Evolutionary conservation across 768 basidiomycete species (phyloP).

Genomic region (Pisolithus microcarpus): DNA sequence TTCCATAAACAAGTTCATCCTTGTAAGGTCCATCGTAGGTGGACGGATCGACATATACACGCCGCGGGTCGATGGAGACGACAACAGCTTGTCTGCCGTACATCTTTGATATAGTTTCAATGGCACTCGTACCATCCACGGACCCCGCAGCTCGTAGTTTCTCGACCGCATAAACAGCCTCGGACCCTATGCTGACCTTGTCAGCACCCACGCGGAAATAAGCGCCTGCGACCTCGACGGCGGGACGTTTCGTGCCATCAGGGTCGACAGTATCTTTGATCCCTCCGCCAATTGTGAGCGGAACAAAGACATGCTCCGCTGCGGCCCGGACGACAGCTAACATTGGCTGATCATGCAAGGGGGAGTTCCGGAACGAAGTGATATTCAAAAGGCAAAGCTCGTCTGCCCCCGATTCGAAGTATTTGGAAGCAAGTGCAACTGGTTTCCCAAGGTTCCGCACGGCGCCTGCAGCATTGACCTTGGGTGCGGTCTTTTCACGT

Average conservation of each 20-base stretch:
- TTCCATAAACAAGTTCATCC: constrained; percentile 49
- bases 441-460: constrained; percentile 98
- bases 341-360: constrained; percentile 96
- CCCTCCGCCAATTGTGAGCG: constrained; percentile 97
- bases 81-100: constrained; percentile 98
- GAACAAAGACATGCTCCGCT: constrained; percentile 87
- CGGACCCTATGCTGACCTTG: constrained; percentile 96
- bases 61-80: constrained; percentile 89
- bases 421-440: constrained; percentile 79
- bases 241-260: constrained; percentile 80
- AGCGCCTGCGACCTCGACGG: constrained; percentile 89
- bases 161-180: constrained; percentile 93
- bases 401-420: constrained; percentile 86
- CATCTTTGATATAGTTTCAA: constrained; percentile 82
- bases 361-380: constrained; percentile 97
- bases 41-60: constrained; percentile 66
- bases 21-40: constrained; percentile 64
- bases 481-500: constrained; percentile 56
- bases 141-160: constrained; percentile 49
- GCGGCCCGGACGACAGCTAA: constrained; percentile 88
- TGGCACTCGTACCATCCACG: constrained; percentile 72
- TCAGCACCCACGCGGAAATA: constrained; percentile 98
- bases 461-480: constrained; percentile 51
- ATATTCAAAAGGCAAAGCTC: constrained; percentile 98
- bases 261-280: constrained; percentile 96